Percentiles rank a stretch among this genome's conserved stretches.
phyloP scores from a whole-genome alignment of 2,329 filamentous ascomycete species.

The Xylariaceae sp. region DNA sequence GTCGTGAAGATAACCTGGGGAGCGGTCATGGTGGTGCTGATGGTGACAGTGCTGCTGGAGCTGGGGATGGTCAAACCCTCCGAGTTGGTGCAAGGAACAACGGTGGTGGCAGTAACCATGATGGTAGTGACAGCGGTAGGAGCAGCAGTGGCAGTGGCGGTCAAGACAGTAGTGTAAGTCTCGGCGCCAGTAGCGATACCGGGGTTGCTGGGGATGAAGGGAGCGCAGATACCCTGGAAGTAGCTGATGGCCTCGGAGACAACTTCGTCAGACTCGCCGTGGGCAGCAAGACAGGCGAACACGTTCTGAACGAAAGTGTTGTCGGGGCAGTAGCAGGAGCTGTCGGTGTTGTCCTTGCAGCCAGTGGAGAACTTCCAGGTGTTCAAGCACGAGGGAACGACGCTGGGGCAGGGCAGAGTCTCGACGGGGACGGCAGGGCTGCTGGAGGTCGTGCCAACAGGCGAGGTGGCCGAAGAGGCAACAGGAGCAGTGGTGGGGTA shows the following conservation, averaged over 20 bases:
- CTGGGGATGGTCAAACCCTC: conserved; percentile 43
- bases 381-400: conserved; percentile 86
- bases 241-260: conserved; percentile 70
- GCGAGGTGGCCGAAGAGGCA: conserved; percentile 29
- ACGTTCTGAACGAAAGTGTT: conserved; percentile 71
- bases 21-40: conserved; percentile 43
- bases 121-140: conserved; percentile 44
- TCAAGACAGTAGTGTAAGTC: conserved; percentile 56
- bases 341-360: conserved; percentile 82
- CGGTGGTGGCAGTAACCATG: conserved; percentile 44
- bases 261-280: conserved; percentile 63
- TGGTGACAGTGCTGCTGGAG: conserved; percentile 43
- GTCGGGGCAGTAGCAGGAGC: conserved; percentile 82
- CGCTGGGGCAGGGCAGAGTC: conserved; percentile 57
- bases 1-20: conserved; percentile 36
- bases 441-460: conserved; percentile 21
- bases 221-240: conserved; percentile 88
- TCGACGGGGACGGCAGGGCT: conserved; percentile 32
- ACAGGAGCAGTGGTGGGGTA: conserved; percentile 13
- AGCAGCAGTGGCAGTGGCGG: conserved; percentile 41
- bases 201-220: conserved; percentile 72
- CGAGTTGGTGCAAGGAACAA: conserved; percentile 45
- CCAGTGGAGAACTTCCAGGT: conserved; percentile 73
- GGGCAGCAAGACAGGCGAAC: conserved; percentile 75
- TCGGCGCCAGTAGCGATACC: conserved; percentile 75